Evolutionary conservation across 768 basidiomycete genomes (phyloP).

Genomic region (Phaeolepiota aurea): DNA sequence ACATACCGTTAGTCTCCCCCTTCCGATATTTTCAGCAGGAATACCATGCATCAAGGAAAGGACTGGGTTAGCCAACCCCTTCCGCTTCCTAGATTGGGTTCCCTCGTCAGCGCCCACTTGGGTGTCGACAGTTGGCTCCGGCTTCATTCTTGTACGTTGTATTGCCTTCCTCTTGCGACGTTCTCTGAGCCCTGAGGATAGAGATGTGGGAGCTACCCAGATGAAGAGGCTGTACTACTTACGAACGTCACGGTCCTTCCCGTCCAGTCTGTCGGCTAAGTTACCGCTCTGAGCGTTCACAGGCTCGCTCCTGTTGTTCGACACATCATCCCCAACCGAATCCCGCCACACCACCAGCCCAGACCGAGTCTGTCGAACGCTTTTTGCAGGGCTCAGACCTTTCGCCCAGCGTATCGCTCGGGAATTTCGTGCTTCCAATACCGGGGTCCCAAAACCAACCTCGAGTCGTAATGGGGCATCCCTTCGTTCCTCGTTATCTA

Average conservation of each 20-base stretch:
- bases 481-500: neutral
- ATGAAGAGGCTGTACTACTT: neutral
- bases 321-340: no score
- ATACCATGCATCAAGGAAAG: conserved; percentile 4
- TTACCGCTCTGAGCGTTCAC: no score
- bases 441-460: neutral
- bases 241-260: neutral
- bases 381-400: no score
- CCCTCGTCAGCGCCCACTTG: no score
- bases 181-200: neutral
- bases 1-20: conserved; percentile 1
- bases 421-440: neutral
- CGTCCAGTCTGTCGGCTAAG: no score
- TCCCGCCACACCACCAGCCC: no score
- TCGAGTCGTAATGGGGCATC: neutral
- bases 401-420: no score
- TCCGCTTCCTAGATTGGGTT: no score
- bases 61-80: neutral
- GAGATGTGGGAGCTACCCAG: neutral
- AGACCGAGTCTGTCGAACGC: no score
- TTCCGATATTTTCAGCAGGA: neutral
- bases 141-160: neutral
- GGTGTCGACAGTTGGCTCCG: no score
- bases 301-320: no score
- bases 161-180: conserved; percentile 1